Evolutionary conservation across 2,329 filamentous ascomycete genomes (phyloP), one percentile per base, ranked within the genome.

Genomic region (Epichloe coenophiala): DNA sequence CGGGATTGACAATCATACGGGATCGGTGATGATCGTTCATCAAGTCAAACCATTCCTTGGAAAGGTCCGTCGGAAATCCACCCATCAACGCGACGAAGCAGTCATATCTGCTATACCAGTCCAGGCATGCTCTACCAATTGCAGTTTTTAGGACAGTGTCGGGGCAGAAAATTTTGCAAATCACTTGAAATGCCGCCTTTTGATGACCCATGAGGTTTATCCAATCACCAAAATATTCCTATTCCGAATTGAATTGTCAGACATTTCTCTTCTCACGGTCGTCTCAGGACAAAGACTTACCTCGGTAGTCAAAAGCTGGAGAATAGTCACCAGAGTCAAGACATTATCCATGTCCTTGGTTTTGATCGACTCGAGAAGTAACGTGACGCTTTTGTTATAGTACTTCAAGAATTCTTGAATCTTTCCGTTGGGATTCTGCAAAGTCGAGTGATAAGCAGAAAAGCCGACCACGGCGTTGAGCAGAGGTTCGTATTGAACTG

Each of bases 211-310:
- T 84, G 15, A 97, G 73, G 60, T 94, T 96, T 49, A 94, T 81
- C 89, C 89, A 97, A 63, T 98, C 93, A 12, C 93, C 93, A 44
- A 97, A 75, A 60, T 89, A 94, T 68, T 97, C 93, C 88, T 95
- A 60, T 42, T 21, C 33, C n/a, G 31, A 33, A 42, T 38, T 17
- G 31, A 33, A 42, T 38, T 17, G n/a, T 50, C 46, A 38, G 33
- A 36, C 1, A 15, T 15, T 51, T 60, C 48, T 31, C 15, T 17
- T 4, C 19, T 15, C n/a, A 4, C 3, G 15, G 11, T 31, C 19
- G 35, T 33, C 46, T 9, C 46, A n/a, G 19, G n/a, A 19, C 2
- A 11, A 37, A 37, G 35, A 56, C 71, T 61, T 73, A 94, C 89
- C 78, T 98, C 93, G 51, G 96, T 93, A 3, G 88, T 94, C 50